A percentile compares a stretch with the other conserved stretches of the same genome.
Conservation (phyloP, 73 alveolate species). For the Paramecium octaurelia region DNA sequence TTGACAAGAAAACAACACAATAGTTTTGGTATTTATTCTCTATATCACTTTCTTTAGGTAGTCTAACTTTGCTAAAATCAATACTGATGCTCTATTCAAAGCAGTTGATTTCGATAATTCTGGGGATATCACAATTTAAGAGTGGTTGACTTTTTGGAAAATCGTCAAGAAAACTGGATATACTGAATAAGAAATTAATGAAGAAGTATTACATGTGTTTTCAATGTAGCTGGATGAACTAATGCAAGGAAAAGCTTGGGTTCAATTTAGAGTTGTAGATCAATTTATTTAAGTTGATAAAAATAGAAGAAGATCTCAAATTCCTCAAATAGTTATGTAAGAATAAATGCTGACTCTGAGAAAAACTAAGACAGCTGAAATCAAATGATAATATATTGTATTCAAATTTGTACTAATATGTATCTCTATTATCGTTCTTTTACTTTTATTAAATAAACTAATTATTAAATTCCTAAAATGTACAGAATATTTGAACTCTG, state of each 20-base stretch:
- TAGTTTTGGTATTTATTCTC: conserved; percentile 1
- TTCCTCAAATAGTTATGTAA: background rate
- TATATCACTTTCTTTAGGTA: background rate
- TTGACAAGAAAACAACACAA: background rate
- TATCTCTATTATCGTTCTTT: background rate
- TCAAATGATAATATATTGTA: background rate
- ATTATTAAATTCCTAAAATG: background rate
- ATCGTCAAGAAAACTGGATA: conserved; percentile 44
- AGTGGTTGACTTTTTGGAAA: conserved; percentile 60
- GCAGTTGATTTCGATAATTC: conserved; percentile 58
- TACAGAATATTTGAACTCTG: background rate
- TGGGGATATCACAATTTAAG: conserved; percentile 45
- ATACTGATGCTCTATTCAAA: conserved; percentile 55
- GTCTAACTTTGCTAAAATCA: conserved; percentile 48
- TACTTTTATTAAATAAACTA: background rate
- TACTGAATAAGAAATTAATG: conserved; percentile 49
- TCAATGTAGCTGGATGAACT: background rate
- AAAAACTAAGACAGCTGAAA: background rate
- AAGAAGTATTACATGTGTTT: background rate
- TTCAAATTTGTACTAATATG: background rate
- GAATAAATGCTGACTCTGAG: background rate
- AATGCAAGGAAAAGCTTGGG: conserved; percentile 29
- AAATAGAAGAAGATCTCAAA: background rate
- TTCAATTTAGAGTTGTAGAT: background rate
- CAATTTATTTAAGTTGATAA: background rate